Evolutionary conservation across 176 grass and related monocot species (phyloP), one percentile per base, ranked within the genome.

Genomic region (Triticum dicoccoides): DNA sequence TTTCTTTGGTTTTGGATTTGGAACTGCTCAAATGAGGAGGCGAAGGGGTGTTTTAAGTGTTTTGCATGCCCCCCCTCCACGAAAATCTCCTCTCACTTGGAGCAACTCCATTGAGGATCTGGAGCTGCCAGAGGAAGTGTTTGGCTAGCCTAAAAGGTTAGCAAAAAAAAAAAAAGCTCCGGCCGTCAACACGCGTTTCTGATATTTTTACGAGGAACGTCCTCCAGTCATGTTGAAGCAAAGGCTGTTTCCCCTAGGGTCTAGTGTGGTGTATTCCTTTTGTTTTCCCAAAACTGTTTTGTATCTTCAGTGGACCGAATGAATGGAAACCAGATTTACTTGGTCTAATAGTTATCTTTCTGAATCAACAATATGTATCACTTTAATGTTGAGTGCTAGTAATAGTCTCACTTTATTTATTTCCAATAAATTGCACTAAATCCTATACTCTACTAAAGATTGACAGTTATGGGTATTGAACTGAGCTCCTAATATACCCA

Each of bases 121-220:
- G 44, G 45, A 76, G 73, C 45, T 52, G 45, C 51, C 42, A 76
- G 23, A 32, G 45, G 27, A 76, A 76, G 73, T 76, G 45, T 76
- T 76, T 76, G 45, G 73, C 51, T 54, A 54, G 51, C 51, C 73
- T 76, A 32, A 45, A 54, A 76, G 44, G 73, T 76, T 76, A 54
- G 73, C 73, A 25, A 25, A 25, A 25, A 25, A 25, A 24, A 24
- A 25, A 25, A 25, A 84, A 84, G 85, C 81, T 84, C 51, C 15
- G 5, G 51, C 62, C 85, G 59, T 81, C 61, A 11, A 56, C 76
- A 69, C 68, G 24, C 21, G 61, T 82, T 94, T 91, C 94, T 86
- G 66, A 87, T 35, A 62, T 96, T 96, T 96, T 96, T 80, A 79
- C 54, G 82, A 96, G 94, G 91, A 87, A 93, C 87, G 54, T 83